Conservation (phyloP, 148 eudicot genomes). For the Vaccinium darrowii region DNA sequence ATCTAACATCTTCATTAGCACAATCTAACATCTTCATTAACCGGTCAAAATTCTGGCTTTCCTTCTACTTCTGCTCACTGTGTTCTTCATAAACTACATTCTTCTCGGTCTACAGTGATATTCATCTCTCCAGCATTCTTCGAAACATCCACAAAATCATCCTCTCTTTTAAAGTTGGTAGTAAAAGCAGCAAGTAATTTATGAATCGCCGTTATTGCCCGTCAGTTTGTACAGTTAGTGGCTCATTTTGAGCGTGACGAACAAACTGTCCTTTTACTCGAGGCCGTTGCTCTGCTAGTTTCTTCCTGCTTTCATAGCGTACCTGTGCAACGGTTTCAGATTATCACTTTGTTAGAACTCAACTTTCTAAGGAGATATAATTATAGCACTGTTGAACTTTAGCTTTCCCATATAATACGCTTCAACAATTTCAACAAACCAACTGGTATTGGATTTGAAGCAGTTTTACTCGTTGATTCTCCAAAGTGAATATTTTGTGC, state of each 20-base stretch:
- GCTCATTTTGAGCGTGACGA: conserved; percentile 62
- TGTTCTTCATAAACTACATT: neutral
- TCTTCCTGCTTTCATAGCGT: conserved; percentile 86
- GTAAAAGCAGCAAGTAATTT: too few species aligned
- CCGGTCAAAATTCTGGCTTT: neutral
- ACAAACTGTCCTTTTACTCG: conserved; percentile 97
- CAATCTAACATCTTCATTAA: too few species aligned
- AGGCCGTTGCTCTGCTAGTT: conserved; percentile 94
- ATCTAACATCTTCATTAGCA: neutral
- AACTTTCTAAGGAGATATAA: too few species aligned
- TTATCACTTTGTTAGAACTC: neutral
- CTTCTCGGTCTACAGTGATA: neutral
- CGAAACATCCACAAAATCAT: neutral
- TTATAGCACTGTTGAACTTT: too few species aligned
- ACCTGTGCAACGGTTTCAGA: conserved; percentile 45
- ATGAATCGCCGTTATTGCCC: conserved; percentile 25
- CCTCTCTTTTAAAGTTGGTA: too few species aligned
- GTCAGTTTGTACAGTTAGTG: conserved; percentile 36
- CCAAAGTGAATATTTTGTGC: too few species aligned
- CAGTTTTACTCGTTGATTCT: too few species aligned
- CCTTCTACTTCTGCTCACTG: neutral
- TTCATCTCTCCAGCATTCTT: neutral
- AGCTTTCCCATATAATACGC: too few species aligned
- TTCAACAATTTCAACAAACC: too few species aligned
- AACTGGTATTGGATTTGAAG: too few species aligned